Evolutionary conservation across 2,329 filamentous ascomycete species (phyloP), one percentile per base, ranked within the genome.

Genomic region (Colletotrichum magnum): DNA sequence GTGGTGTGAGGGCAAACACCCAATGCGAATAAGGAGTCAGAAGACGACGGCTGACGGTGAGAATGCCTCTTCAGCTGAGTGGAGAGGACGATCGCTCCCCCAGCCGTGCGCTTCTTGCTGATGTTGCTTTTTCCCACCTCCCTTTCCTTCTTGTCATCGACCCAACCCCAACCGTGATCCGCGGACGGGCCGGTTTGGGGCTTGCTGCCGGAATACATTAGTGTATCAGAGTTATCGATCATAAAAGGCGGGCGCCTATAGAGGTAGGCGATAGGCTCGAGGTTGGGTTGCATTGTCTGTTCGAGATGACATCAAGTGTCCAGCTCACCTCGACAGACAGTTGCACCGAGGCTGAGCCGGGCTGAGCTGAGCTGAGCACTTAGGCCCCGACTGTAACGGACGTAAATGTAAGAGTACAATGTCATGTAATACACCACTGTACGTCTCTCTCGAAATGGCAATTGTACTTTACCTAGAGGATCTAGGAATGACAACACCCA

Each of bases 111-210:
- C 7, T 43, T 43, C 4, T 18, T 61, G 18, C 53, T 61, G 58
- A n/a, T 18, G 43, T 61, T 61, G 50, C 58, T 61, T 61, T 60
- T 61, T 26, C 12, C 18, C 47, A 12, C 47, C 47, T 24, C 21
- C 43, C 18, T 47, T 10, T 18, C 43, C 15, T 16, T 18, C 43
- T 47, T 9, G 43, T 12, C 43, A 18, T 24, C 7, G 13, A 24
- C n/a, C 21, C 62, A 24, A 24, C n/a, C 21, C 62, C 56, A 56
- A 50, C 1, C 3, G 36, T 26, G 52, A 58, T 68, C 64, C 59
- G 45, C 45, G 52, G 59, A 41, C 26, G 52, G 58, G 48, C 58
- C 58, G 47, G 47, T 18, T 50, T 50, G 47, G 43, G 6, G 43
- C 43, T 18, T 7, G 15, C 5, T 47, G 15, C 15, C 15, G 15